Conservation (phyloP, 2,329 filamentous ascomycete species). For the Fusarium domesticum region DNA sequence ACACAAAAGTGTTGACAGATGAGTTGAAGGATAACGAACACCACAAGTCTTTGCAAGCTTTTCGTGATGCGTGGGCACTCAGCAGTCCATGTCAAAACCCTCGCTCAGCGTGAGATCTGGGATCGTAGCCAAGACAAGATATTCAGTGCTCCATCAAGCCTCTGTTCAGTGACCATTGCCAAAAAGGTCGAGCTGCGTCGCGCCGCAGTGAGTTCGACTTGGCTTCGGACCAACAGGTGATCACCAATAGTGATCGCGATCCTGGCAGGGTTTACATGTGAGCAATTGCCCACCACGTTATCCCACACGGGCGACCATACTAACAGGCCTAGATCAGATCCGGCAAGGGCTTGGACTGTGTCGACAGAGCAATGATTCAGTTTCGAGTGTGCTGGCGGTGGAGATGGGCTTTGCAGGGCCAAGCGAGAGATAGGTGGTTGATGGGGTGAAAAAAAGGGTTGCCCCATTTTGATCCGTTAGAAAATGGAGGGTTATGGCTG, state of each 20-base stretch:
- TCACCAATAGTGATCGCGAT: slow-evolving; percentile 29
- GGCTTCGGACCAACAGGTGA: slow-evolving; percentile 27
- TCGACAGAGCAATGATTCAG: slow-evolving; percentile 27
- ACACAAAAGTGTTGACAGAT: too few relatives aligned
- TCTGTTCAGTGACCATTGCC: slow-evolving; percentile 26
- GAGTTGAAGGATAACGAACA: too few relatives aligned
- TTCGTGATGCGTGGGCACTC: too few relatives aligned
- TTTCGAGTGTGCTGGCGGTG: slow-evolving; percentile 23
- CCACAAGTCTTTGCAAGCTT: too few relatives aligned
- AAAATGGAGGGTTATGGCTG: slow-evolving; percentile 26
- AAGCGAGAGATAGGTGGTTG: too few relatives aligned
- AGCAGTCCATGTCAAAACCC: too few relatives aligned
- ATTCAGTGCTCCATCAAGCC: slow-evolving; percentile 24
- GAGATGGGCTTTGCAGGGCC: slow-evolving; percentile 20
- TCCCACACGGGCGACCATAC: slow-evolving; percentile 24
- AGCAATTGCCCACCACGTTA: slow-evolving; percentile 25
- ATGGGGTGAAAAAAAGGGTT: not conserved
- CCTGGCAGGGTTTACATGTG: slow-evolving; percentile 25
- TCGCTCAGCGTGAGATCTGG: too few relatives aligned
- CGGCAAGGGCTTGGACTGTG: slow-evolving; percentile 26
- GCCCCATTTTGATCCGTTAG: slow-evolving; percentile 14
- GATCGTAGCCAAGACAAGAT: slow-evolving; percentile 14
- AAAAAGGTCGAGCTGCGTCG: slow-evolving; percentile 32
- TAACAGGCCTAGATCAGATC: slow-evolving; percentile 25
- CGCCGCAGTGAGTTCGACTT: slow-evolving; percentile 25